phyloP scores from a whole-genome alignment of 108 stramenopile genomes.

The Nannochloropsis salina region DNA sequence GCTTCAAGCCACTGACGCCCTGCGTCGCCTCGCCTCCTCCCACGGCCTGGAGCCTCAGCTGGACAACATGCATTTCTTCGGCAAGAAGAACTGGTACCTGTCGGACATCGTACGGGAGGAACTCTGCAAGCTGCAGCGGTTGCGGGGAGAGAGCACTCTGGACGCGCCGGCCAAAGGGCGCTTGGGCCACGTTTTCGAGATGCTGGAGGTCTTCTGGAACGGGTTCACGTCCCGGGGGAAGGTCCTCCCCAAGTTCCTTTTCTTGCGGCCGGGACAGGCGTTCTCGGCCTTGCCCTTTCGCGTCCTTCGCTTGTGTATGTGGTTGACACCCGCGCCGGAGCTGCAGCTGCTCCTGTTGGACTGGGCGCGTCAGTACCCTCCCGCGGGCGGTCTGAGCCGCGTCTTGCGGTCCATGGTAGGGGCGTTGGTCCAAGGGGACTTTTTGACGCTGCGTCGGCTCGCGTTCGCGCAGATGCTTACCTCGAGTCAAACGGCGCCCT shows the following conservation, averaged over 20 bases:
- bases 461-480: neutral
- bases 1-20: neutral
- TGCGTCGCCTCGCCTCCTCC: neutral
- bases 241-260: neutral
- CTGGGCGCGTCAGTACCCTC: constrained; percentile 16
- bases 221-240: constrained; percentile 5
- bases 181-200: neutral
- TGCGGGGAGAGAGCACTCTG: neutral
- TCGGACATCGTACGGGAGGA: neutral
- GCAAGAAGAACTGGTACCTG: constrained; percentile 13
- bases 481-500: neutral
- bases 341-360: constrained; percentile 17
- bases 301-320: neutral
- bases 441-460: neutral
- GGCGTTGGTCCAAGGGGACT: neutral
- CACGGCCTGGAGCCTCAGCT: constrained; percentile 1
- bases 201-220: neutral
- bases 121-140: neutral
- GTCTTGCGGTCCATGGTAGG: neutral
- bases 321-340: constrained; percentile 7
- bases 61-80: constrained; percentile 16
- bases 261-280: neutral
- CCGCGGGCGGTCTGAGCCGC: neutral
- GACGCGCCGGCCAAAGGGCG: neutral
- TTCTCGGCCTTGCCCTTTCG: neutral